Conservation (phyloP, 345 rosid genomes). For the Crucihimalaya himalaica region DNA sequence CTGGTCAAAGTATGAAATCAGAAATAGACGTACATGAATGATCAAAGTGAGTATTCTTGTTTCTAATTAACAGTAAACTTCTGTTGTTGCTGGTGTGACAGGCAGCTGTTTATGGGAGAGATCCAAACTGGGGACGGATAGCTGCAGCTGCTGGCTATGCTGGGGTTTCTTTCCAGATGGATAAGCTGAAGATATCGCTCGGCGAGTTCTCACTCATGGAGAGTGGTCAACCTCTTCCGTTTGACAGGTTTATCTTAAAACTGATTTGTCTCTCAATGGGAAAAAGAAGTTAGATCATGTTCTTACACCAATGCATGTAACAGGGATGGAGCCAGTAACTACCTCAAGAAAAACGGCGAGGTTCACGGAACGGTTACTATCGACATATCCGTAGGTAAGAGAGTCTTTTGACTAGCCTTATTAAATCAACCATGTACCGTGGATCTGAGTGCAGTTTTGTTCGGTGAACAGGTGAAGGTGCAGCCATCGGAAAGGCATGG, state of each 20-base stretch:
- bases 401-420: slow-evolving; percentile 16
- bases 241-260: slow-evolving; percentile 61
- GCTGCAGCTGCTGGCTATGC: slow-evolving; percentile 97
- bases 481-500: slow-evolving; percentile 72
- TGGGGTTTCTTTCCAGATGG: slow-evolving; percentile 62
- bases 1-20: slow-evolving; percentile 73
- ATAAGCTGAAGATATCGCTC: slow-evolving; percentile 63
- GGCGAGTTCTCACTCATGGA: slow-evolving; percentile 88
- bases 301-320: background rate
- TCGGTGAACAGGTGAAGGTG: slow-evolving; percentile 55
- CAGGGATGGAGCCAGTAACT: slow-evolving; percentile 75
- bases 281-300: background rate
- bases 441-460: background rate
- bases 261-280: background rate
- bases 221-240: slow-evolving; percentile 83
- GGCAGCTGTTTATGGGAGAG: slow-evolving; percentile 97
- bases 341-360: slow-evolving; percentile 79
- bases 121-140: slow-evolving; percentile 96
- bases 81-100: slow-evolving; percentile 37
- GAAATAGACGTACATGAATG: slow-evolving; percentile 19
- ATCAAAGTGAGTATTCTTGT: slow-evolving; percentile 18
- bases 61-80: background rate
- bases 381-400: slow-evolving; percentile 64
- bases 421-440: background rate
- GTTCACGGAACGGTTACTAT: slow-evolving; percentile 74